A percentile compares a stretch with the other conserved stretches of the same genome.
phyloP scores from a whole-genome alignment of 1,284 basidiomycete species.

The Porogramme epimiltina region DNA sequence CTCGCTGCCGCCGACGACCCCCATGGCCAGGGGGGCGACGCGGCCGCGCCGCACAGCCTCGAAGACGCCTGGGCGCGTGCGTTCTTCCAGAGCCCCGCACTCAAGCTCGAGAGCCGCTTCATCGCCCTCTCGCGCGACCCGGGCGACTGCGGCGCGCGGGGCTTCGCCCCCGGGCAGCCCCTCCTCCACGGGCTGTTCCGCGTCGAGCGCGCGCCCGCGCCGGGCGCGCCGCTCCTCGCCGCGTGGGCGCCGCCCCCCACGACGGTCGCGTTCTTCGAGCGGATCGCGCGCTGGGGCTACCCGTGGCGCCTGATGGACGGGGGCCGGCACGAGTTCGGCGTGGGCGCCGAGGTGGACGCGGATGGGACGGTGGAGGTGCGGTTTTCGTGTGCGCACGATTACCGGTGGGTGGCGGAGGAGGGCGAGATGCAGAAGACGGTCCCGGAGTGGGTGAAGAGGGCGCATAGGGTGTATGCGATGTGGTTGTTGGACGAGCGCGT shows the following conservation, averaged over 20 bases:
- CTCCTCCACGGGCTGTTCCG: constrained; percentile 5
- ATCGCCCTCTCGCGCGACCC: background rate
- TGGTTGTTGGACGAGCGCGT: constrained; percentile 18
- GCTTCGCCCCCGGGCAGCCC: constrained; percentile 12
- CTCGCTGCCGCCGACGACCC: background rate
- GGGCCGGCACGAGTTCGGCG: constrained; percentile 17
- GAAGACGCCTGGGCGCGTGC: constrained; percentile 9
- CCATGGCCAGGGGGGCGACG: no score
- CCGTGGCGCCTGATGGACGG: constrained; percentile 21
- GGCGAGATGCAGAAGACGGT: constrained; percentile 16
- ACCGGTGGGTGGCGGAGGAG: constrained; percentile 13
- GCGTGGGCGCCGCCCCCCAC: constrained; percentile 9
- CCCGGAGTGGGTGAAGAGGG: constrained; percentile 15
- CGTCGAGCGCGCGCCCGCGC: constrained; percentile 5
- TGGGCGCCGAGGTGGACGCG: constrained; percentile 6
- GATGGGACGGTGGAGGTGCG: constrained; percentile 17
- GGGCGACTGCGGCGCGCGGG: constrained; percentile 13
- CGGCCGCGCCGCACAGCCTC: background rate
- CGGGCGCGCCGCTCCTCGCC: constrained; percentile 10
- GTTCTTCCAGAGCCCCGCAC: constrained; percentile 6
- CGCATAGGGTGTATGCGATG: constrained; percentile 16
- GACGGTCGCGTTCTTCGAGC: constrained; percentile 12
- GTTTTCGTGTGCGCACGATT: constrained; percentile 18
- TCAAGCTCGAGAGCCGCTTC: constrained; percentile 5
- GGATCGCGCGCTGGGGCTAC: constrained; percentile 15